These are phyloP conservation scores for Aspergillus pseudoviridinutans DNA, from an alignment of 2,329 filamentous ascomycete species.

Conservation along the genomic window DNA sequence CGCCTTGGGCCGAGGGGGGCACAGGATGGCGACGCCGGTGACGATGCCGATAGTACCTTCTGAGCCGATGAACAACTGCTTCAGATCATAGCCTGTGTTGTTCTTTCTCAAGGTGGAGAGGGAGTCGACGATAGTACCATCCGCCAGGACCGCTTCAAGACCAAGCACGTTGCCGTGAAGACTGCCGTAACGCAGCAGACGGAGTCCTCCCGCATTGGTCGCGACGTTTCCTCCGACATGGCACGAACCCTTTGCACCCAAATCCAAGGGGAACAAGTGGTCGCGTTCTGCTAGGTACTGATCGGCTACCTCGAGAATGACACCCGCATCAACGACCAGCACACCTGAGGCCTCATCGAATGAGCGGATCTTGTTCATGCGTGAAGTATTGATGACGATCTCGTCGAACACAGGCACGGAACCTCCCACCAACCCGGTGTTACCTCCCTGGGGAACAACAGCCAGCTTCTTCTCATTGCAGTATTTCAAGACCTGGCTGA, in stretches of 20 bases:
- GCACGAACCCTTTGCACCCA: conserved; percentile 97
- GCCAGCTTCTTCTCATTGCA: conserved; percentile 91
- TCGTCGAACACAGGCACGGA: conserved; percentile 97
- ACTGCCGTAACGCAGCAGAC: conserved; percentile 87
- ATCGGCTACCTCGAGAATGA: conserved; percentile 85
- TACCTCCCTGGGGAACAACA: conserved; percentile 94
- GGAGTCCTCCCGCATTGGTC: conserved; percentile 89
- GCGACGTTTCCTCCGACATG: conserved; percentile 94
- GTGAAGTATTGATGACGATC: conserved; percentile 84
- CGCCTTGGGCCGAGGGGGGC: conserved; percentile 79
- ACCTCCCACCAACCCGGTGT: conserved; percentile 92
- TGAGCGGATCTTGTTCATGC: conserved; percentile 85
- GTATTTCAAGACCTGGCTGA: conserved; percentile 87
- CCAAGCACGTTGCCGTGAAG: conserved; percentile 90
- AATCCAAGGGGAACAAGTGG: conserved; percentile 90
- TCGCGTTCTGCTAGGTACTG: conserved; percentile 75
- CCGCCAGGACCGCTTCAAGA: conserved; percentile 86
- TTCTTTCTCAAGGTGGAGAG: conserved; percentile 89
- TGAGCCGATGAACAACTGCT: conserved; percentile 92
- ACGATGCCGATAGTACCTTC: conserved; percentile 95
- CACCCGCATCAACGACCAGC: conserved; percentile 84
- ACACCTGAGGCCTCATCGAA: conserved; percentile 93
- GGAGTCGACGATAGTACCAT: conserved; percentile 88
- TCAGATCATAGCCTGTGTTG: conserved; percentile 97
- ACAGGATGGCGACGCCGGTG: conserved; percentile 83